Percentiles rank a stretch among this genome's conserved stretches.
phyloP scores from a whole-genome alignment of 345 rosid genomes.

The Stellera chamaejasme region DNA sequence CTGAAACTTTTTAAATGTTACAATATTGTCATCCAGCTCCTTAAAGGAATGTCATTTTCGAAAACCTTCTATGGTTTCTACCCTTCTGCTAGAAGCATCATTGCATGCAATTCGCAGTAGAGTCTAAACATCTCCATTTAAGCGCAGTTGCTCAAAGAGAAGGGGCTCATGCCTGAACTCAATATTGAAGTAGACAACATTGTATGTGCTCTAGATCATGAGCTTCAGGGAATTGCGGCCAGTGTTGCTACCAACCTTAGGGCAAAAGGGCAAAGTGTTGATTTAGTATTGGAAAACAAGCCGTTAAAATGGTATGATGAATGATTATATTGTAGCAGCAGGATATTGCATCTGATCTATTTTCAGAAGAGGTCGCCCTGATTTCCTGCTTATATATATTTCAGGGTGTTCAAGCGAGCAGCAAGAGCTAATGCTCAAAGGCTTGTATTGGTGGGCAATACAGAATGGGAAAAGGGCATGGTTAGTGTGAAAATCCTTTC shows the following conservation, averaged over 20 bases:
- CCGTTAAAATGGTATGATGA: conserved; percentile 64
- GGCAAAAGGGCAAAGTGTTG: conserved; percentile 71
- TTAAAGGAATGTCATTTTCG: too few species aligned
- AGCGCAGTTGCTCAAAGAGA: conserved; percentile 75
- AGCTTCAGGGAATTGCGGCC: conserved; percentile 83
- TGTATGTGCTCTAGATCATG: conserved; percentile 70
- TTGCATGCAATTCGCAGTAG: too few species aligned
- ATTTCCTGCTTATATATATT: conserved; percentile 1
- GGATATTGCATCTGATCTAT: background rate
- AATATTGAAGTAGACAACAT: conserved; percentile 60
- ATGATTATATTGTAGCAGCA: background rate
- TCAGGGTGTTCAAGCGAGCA: conserved; percentile 91
- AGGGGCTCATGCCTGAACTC: conserved; percentile 58
- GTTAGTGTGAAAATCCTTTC: conserved; percentile 76
- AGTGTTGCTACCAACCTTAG: conserved; percentile 68
- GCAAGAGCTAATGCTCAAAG: conserved; percentile 66
- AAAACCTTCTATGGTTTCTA: too few species aligned
- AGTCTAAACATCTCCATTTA: too few species aligned
- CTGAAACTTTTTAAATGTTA: too few species aligned
- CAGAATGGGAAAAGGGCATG: conserved; percentile 76
- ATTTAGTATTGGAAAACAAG: conserved; percentile 80
- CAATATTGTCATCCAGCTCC: too few species aligned
- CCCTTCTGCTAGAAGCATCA: too few species aligned
- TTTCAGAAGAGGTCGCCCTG: background rate
- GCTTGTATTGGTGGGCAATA: conserved; percentile 69